phyloP scores from a whole-genome alignment of 2,329 filamentous ascomycete genomes.

The Ceratocystis smalleyi region DNA sequence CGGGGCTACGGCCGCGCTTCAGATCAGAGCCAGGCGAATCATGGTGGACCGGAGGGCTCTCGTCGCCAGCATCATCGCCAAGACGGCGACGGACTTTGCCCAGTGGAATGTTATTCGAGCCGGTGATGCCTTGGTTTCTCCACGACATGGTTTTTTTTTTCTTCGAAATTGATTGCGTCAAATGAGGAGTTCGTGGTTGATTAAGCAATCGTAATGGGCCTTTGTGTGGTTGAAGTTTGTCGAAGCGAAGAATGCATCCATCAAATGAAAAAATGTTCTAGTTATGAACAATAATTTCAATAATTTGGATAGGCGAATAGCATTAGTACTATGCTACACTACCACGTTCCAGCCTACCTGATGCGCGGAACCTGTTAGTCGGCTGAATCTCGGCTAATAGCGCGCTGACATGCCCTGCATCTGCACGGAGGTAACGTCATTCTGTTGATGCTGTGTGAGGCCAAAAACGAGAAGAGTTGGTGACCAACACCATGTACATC shows the following conservation, averaged over 20 bases:
- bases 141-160: constrained; percentile 39
- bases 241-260: neutral
- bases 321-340: neutral
- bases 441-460: neutral
- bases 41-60: neutral
- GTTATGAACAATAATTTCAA: neutral
- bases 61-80: constrained; percentile 33
- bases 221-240: neutral
- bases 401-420: neutral
- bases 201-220: neutral
- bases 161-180: too few species aligned
- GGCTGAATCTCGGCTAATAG: neutral
- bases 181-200: neutral
- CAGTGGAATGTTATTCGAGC: constrained; percentile 94
- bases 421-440: neutral
- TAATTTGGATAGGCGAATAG: neutral
- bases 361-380: neutral
- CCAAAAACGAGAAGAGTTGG: neutral
- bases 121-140: constrained; percentile 73
- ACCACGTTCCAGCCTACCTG: neutral
- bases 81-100: constrained; percentile 72
- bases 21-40: constrained; percentile 28
- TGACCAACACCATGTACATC: neutral
- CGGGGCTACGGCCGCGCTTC: constrained; percentile 88
- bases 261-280: constrained; percentile 5